Base-by-base conservation (phyloP, 1,284 basidiomycete species). In the Ustilago crameri region DNA sequence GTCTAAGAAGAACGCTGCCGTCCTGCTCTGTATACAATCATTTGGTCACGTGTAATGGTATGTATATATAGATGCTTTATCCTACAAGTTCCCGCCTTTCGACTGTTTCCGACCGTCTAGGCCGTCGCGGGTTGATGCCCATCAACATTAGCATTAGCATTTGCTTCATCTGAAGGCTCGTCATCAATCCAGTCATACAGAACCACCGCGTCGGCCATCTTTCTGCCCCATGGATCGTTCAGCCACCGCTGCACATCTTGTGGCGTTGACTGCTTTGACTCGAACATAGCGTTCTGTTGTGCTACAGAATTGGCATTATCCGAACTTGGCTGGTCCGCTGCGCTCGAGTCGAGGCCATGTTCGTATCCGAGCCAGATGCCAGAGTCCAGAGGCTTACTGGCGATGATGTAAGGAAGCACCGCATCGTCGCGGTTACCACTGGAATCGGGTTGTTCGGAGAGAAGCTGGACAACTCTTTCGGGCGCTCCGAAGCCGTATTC, bases 401-500 rank as follows among this genome's bases (percentile, higher is more conserved):
- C 69, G 41, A 75, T 63, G 51, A 75, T 67, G 47, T 72, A 61
- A 4, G 73, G 73, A 15, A 54, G 30, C 34, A 59, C 27, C 0
- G 34, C 38, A 1, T 38, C 34, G 9, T 24, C 24, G 9, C 42
- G 24, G 14, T 22, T 20, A 5, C 34, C 26, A 2, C 30, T 30
- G 5, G 50, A 27, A 15, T 17, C n/a, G 15, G 3, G 14, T 14
- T 59, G 45, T 27, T 58, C 35, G 0, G 51, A 49, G 3, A 73
- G 57, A 10, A 73, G 42, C 38, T 73, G 51, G 3, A 68, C 47
- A 2, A 68, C 58, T 10, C 67, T 46, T 41, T 76, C 74, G 12
- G 75, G 75, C 12, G 76, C 68, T 14, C 76, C 76, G 38, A 78
- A 70, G 14, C 68, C 61, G 40, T 70, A 76, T 48, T 79, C 73